phyloP scores from a whole-genome alignment of 805 yeast species.

The Lipomyces mesembrius region DNA sequence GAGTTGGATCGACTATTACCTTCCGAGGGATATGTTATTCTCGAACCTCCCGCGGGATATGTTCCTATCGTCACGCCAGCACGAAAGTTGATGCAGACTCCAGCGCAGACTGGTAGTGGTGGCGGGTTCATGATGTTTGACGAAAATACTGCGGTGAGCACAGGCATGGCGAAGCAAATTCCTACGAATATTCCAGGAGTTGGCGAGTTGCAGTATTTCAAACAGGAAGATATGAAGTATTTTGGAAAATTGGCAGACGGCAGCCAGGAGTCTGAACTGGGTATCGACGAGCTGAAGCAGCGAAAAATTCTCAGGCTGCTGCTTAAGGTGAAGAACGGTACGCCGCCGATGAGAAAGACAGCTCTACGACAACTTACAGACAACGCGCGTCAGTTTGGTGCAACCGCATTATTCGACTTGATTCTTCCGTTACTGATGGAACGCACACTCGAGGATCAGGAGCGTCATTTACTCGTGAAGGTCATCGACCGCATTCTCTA shows the following conservation, averaged over 20 bases:
- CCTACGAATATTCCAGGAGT: conserved; percentile 67
- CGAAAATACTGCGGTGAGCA: conserved; percentile 47
- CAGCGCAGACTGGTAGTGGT: conserved; percentile 35
- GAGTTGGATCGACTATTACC: conserved; percentile 58
- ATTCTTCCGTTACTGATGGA: conserved; percentile 80
- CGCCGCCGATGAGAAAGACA: conserved; percentile 65
- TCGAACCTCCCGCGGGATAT: conserved; percentile 54
- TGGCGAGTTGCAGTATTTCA: conserved; percentile 68
- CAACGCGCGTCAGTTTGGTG: conserved; percentile 67
- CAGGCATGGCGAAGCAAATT: conserved; percentile 40
- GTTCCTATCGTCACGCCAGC: conserved; percentile 47
- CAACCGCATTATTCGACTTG: conserved; percentile 67
- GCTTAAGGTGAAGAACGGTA: conserved; percentile 77
- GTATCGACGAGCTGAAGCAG: conserved; percentile 62
- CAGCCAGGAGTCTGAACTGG: conserved; percentile 45
- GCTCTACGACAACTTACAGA: conserved; percentile 71
- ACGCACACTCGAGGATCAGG: conserved; percentile 73
- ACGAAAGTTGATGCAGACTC: conserved; percentile 48
- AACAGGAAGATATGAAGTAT: conserved; percentile 69
- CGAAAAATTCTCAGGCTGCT: conserved; percentile 65
- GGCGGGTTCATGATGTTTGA: conserved; percentile 59
- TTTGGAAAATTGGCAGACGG: conserved; percentile 63
- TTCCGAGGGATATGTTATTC: conserved; percentile 51
- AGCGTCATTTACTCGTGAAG: conserved; percentile 80
- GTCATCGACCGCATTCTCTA: conserved; percentile 70